Evolutionary conservation across 129 eudicot species (phyloP).

Genomic region (Solidago caesia): DNA sequence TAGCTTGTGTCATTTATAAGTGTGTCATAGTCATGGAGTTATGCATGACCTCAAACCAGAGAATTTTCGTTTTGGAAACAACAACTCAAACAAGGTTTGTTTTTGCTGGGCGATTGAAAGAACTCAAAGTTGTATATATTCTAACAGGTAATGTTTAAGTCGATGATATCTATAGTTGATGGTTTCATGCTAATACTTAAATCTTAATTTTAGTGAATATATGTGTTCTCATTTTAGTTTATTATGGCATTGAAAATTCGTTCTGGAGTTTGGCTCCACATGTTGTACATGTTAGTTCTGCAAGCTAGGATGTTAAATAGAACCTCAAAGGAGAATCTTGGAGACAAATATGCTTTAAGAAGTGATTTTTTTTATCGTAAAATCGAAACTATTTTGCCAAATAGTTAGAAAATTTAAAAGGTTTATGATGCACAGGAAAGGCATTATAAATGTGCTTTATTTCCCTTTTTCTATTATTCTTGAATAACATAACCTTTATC

Average conservation of each 20-base stretch:
- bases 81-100: slow-evolving; percentile 61
- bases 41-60: slow-evolving; percentile 90
- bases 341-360: background rate
- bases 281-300: slow-evolving; percentile 64
- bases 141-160: slow-evolving; percentile 57
- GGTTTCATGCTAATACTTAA: background rate
- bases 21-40: slow-evolving; percentile 71
- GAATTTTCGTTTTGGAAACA: slow-evolving; percentile 73
- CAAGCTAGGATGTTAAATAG: background rate
- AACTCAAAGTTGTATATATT: slow-evolving; percentile 58
- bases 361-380: too few relatives aligned
- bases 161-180: slow-evolving; percentile 8
- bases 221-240: slow-evolving; percentile 49
- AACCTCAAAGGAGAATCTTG: background rate
- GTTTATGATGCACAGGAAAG: too few relatives aligned
- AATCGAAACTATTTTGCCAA: too few relatives aligned
- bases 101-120: slow-evolving; percentile 89
- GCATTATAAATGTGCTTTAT: too few relatives aligned
- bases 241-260: slow-evolving; percentile 83
- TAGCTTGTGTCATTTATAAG: slow-evolving; percentile 34
- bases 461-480: too few relatives aligned
- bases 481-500: too few relatives aligned
- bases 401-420: too few relatives aligned
- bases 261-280: slow-evolving; percentile 75
- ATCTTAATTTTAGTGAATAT: background rate